Evolutionary conservation across 139 green algal genomes (phyloP).

Genomic region (Astrephomene gubernaculifera): DNA sequence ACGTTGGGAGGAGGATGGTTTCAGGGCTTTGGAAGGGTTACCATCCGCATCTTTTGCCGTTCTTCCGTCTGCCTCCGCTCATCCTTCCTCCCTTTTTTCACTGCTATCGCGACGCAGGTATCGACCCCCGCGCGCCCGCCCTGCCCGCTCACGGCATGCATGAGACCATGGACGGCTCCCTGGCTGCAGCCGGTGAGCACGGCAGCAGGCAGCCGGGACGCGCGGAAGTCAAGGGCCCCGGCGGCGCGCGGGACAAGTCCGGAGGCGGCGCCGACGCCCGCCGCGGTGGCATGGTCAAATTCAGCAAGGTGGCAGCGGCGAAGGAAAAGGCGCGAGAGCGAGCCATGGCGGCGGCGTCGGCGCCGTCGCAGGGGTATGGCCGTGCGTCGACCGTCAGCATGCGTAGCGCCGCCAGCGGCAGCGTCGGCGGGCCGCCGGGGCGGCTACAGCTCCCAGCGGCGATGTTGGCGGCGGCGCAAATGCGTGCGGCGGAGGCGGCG

Average conservation of each 20-base stretch:
- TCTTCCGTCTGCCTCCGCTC: too few species aligned
- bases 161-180: background rate
- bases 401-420: background rate
- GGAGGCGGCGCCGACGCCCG: background rate
- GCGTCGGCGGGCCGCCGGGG: background rate
- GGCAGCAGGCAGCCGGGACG: background rate
- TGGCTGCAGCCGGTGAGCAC: too few species aligned
- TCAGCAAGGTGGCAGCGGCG: slow-evolving; percentile 22
- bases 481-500: slow-evolving; percentile 5
- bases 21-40: too few species aligned
- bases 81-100: too few species aligned
- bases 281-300: background rate
- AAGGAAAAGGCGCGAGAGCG: slow-evolving; percentile 32
- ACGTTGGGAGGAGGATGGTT: too few species aligned
- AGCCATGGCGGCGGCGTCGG: background rate
- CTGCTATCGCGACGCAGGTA: too few species aligned
- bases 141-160: background rate
- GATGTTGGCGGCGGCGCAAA: slow-evolving; percentile 37
- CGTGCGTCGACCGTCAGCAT: background rate
- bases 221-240: background rate
- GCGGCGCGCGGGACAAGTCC: background rate
- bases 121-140: slow-evolving; percentile 36
- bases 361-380: background rate
- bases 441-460: slow-evolving; percentile 27
- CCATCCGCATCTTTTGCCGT: too few species aligned